A percentile compares a stretch with the other conserved stretches of the same genome.
phyloP scores from a whole-genome alignment of 2,329 filamentous ascomycete genomes.

The Fusarium penzigii region DNA sequence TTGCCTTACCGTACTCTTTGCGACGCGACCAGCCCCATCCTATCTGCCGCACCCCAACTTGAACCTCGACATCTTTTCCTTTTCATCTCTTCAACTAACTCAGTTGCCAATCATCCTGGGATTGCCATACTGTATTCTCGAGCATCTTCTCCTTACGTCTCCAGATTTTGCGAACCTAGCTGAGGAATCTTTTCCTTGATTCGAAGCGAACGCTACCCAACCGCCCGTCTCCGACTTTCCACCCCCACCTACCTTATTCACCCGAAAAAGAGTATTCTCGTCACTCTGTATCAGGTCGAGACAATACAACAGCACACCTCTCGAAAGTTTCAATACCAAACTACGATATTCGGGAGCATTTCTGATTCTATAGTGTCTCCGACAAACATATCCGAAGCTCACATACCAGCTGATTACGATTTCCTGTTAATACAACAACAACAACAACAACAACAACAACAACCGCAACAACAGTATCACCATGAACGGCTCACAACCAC shows the following conservation, averaged over 20 bases:
- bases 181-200: background rate
- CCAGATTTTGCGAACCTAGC: background rate
- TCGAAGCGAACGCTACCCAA: background rate
- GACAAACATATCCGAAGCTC: background rate
- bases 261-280: slow-evolving; percentile 15
- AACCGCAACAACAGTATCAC: slow-evolving; percentile 10
- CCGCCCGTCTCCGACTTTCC: slow-evolving; percentile 9
- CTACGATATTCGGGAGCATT: background rate
- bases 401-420: background rate
- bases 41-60: slow-evolving; percentile 17
- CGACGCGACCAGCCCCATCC: slow-evolving; percentile 18
- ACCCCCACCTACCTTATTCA: slow-evolving; percentile 18
- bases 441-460: background rate
- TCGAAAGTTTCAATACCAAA: slow-evolving; percentile 4
- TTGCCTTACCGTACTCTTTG: slow-evolving; percentile 9
- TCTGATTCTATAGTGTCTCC: background rate
- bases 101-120: background rate
- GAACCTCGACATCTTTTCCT: background rate
- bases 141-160: background rate
- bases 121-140: background rate
- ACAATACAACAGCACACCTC: slow-evolving; percentile 4
- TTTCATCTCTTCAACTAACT: background rate
- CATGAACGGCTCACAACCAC: slow-evolving; percentile 32
- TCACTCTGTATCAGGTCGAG: slow-evolving; percentile 8
- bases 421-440: background rate